Conservation (phyloP, 805 yeast genomes). For the Starmera dryadoides region DNA sequence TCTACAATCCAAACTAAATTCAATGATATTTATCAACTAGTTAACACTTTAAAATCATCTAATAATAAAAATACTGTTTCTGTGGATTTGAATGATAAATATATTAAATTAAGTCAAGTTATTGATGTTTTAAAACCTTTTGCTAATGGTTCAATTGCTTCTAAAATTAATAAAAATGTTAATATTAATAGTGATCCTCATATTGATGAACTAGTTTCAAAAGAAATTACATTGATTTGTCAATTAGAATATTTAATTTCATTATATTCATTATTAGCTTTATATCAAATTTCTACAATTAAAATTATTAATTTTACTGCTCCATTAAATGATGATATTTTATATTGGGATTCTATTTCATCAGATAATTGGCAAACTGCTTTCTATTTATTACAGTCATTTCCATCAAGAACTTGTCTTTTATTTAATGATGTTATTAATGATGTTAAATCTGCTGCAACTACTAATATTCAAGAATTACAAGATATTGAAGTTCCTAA, state of each 20-base stretch:
- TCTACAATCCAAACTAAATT: background rate
- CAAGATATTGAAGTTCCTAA: slow-evolving; percentile 5
- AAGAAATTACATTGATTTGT: slow-evolving; percentile 9
- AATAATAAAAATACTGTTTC: background rate
- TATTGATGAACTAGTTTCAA: background rate
- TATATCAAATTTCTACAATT: slow-evolving; percentile 28
- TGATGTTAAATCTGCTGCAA: slow-evolving; percentile 18
- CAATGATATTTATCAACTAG: background rate
- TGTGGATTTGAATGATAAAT: background rate
- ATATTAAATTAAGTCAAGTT: slow-evolving; percentile 6
- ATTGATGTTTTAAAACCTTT: slow-evolving; percentile 6
- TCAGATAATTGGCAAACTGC: slow-evolving; percentile 24
- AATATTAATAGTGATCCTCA: background rate
- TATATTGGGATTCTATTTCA: slow-evolving; percentile 36
- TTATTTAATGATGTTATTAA: slow-evolving; percentile 13
- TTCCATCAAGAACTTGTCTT: slow-evolving; percentile 20
- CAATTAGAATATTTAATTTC: slow-evolving; percentile 22
- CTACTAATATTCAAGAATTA: slow-evolving; percentile 6
- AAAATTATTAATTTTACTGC: slow-evolving; percentile 32
- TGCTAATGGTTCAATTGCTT: slow-evolving; percentile 4
- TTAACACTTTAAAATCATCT: background rate
- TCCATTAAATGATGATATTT: slow-evolving; percentile 34
- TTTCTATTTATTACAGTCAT: slow-evolving; percentile 33
- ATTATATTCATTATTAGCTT: slow-evolving; percentile 23
- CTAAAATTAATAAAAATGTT: background rate